Evolutionary conservation across 1,139 yeast species (phyloP), one percentile per base, ranked within the genome.

Genomic region (Debaryomyces udenii): DNA sequence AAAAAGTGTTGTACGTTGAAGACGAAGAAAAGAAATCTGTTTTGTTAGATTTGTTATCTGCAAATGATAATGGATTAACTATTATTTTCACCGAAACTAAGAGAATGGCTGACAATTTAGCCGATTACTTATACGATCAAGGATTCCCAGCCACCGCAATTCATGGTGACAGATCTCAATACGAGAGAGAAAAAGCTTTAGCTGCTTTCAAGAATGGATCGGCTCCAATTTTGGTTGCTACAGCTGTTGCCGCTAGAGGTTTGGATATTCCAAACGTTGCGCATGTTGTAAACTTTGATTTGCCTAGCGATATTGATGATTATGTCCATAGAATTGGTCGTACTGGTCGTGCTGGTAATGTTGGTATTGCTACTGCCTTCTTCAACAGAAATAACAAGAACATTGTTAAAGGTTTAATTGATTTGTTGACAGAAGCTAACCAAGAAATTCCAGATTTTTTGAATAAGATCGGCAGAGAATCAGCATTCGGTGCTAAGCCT

Each of bases 281-380:
- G 35, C 98, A 91, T 66, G 99, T 93, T 61, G 86, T 93, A 71
- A 93, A 93, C 80, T 93, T 85, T 66, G 99, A 93, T 66, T 79
- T 93, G 67, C 99, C 99, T 63, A 78, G 88, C 63, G 98, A 93
- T 69, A 87, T 91, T 61, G 99, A 93, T 69, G 99, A 93, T 71
- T 93, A 93, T 65, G 99, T 93, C 50, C 99, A 93, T 76, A 88
- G 99, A 78, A 93, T 93, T 64, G 99, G 99, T 80, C 94, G 99
- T 85, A 93, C 99, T 60, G 99, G 99, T 72, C 95, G 99, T 83
- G 99, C 99, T 60, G 99, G 99, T 80, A 93, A 93, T 76, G 83
- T 86, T 51, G 99, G 99, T 86, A 78, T 87, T 59, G 97, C 99
- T 54, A 91, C 97, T 55, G 96, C 99, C 42, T 93, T 93, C 78